A percentile compares a stretch with the other conserved stretches of the same genome.
phyloP scores from a whole-genome alignment of 2,329 filamentous ascomycete genomes.

The Aspergillus sp. region DNA sequence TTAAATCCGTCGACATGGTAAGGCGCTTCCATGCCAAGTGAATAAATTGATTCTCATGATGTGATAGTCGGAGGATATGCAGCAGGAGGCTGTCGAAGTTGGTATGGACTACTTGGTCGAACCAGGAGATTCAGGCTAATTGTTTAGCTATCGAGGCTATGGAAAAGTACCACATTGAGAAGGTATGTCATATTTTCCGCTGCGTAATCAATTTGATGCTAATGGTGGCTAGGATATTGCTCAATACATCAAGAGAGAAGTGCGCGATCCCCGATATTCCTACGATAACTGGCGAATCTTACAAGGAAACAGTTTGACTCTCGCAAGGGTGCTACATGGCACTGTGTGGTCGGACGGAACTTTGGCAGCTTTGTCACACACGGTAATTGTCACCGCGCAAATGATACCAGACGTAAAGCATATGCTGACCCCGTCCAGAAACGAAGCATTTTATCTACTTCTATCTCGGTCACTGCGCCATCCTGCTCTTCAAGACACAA shows the following conservation, averaged over 20 bases:
- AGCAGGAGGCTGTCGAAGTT: conserved; percentile 90
- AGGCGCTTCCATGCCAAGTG: conserved; percentile 26
- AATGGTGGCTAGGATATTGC: conserved; percentile 72
- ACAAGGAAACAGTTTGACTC: conserved; percentile 74
- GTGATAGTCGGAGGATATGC: conserved; percentile 89
- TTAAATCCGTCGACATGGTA: conserved; percentile 99
- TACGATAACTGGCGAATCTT: conserved; percentile 22
- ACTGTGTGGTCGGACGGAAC: conserved; percentile 97
- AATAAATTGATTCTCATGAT: conserved; percentile 16
- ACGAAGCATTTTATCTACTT: conserved; percentile 99
- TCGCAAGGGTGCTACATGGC: conserved; percentile 97
- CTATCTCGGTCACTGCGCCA: conserved; percentile 97
- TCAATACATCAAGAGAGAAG: conserved; percentile 92
- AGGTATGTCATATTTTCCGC: conserved; percentile 48
- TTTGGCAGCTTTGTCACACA: conserved; percentile 99
- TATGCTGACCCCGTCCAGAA: conserved; percentile 57
- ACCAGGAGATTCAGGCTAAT: conserved; percentile 25
- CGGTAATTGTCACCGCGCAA: conserved; percentile 57
- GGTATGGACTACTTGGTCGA: conserved; percentile 58
- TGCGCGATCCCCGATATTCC: conserved; percentile 43
- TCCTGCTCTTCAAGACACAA: conserved; percentile 98
- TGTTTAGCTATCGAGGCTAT: conserved; percentile 66
- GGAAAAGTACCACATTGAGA: conserved; percentile 70
- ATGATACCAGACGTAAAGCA: neutral
- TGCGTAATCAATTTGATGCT: neutral